Evolutionary conservation across 768 basidiomycete species (phyloP).

Genomic region (Phallus indusiatus): DNA sequence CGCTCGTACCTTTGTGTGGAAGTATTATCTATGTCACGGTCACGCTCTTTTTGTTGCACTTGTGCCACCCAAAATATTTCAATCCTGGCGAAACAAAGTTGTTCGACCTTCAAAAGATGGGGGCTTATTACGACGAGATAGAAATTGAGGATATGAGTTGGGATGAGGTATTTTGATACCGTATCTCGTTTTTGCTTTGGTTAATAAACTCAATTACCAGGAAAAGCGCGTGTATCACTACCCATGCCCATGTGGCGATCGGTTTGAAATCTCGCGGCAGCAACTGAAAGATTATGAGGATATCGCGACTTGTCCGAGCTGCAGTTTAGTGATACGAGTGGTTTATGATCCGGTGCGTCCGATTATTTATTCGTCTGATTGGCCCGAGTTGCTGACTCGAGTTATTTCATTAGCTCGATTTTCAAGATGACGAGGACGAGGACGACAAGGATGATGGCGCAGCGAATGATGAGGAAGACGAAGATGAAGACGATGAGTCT

Average conservation of each 20-base stretch:
- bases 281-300: slow-evolving; percentile 89
- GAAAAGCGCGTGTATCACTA: slow-evolving; percentile 84
- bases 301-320: slow-evolving; percentile 92
- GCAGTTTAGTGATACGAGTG: slow-evolving; percentile 85
- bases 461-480: slow-evolving; percentile 12
- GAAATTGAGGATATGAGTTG: slow-evolving; percentile 96
- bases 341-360: slow-evolving; percentile 86
- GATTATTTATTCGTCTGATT: not conserved
- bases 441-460: slow-evolving; percentile 25
- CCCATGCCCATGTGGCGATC: slow-evolving; percentile 95
- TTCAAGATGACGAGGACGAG: slow-evolving; percentile 66
- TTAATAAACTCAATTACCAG: not conserved
- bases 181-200: not conserved
- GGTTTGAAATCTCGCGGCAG: slow-evolving; percentile 85
- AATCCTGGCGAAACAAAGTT: not conserved
- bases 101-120: slow-evolving; percentile 36
- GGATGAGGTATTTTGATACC: slow-evolving; percentile 38
- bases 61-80: not conserved
- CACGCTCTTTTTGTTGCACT: not conserved
- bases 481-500: slow-evolving; percentile 25
- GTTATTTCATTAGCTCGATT: slow-evolving; percentile 53
- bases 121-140: slow-evolving; percentile 90
- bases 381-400: slow-evolving; percentile 1
- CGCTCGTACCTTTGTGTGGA: not conserved
- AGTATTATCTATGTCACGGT: too few species aligned